A percentile compares a stretch with the other conserved stretches of the same genome.
Evolutionary conservation across 331 rosid species (phyloP).

Genomic region (Cydonia oblonga): DNA sequence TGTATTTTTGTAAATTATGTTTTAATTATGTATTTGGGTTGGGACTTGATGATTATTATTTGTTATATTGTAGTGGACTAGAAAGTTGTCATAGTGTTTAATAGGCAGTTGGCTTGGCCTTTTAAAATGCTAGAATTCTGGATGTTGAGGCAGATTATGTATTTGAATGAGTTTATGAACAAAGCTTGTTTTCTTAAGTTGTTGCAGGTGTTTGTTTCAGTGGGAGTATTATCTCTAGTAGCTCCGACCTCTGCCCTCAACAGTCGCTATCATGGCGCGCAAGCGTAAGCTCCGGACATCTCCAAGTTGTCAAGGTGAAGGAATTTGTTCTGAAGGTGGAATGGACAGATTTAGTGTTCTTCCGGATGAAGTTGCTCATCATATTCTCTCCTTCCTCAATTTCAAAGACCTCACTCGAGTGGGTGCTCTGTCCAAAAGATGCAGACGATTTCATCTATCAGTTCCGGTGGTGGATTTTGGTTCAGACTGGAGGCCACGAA

Average conservation of each 20-base stretch:
- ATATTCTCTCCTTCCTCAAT: not conserved
- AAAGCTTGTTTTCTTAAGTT: too few species aligned
- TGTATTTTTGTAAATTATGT: too few species aligned
- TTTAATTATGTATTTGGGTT: too few species aligned
- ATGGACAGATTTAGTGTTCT: not conserved
- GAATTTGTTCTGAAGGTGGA: not conserved
- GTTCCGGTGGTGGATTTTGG: not conserved
- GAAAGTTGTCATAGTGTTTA: too few species aligned
- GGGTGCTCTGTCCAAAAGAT: not conserved
- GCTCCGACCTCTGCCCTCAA: not conserved
- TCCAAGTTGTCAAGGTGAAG: not conserved
- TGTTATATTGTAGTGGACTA: too few species aligned
- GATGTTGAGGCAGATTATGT: too few species aligned
- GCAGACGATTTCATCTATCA: not conserved
- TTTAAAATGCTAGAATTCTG: too few species aligned
- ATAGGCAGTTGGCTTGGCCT: too few species aligned
- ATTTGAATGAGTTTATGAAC: too few species aligned
- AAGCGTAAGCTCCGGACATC: not conserved
- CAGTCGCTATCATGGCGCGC: not conserved
- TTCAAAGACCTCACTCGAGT: not conserved
- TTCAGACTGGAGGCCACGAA: not conserved
- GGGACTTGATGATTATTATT: too few species aligned
- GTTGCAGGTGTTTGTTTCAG: not conserved
- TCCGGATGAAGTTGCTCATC: slow-evolving; percentile 3
- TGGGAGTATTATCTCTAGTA: not conserved